These are phyloP conservation scores for Solanum sejunctum DNA, from an alignment of 257 asterid genomes.

Conservation along the genomic window DNA sequence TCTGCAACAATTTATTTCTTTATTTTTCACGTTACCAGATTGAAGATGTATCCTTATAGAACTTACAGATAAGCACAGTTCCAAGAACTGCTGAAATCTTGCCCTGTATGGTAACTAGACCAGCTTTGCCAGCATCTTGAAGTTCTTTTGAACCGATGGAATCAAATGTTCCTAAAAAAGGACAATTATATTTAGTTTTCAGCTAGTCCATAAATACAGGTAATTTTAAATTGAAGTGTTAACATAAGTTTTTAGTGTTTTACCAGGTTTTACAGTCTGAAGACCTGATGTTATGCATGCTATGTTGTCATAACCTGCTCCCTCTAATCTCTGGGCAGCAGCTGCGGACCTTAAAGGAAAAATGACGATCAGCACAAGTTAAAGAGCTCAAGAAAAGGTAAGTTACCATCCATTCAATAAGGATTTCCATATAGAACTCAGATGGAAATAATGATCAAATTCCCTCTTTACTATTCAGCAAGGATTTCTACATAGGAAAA, in stretches of 20 bases:
- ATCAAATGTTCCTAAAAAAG: constrained; percentile 58
- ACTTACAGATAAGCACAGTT: constrained; percentile 82
- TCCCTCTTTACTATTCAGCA: not conserved
- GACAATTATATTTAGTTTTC: not conserved
- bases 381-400: not conserved
- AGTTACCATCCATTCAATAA: not conserved
- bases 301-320: constrained; percentile 56
- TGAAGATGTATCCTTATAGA: not conserved
- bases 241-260: not conserved
- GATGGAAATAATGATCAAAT: not conserved
- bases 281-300: constrained; percentile 92
- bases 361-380: not conserved
- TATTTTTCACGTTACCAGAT: not conserved
- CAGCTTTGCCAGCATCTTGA: constrained; percentile 95
- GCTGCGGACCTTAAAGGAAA: constrained; percentile 51
- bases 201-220: not conserved
- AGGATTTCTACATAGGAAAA: not conserved
- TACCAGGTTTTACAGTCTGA: constrained; percentile 72
- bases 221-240: not conserved
- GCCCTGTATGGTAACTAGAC: constrained; percentile 73
- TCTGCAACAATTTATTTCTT: not conserved
- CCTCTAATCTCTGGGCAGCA: constrained; percentile 64
- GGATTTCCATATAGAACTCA: not conserved
- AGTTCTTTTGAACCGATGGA: constrained; percentile 78
- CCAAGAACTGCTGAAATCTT: constrained; percentile 86